Conservation (phyloP, 1,139 yeast genomes). For the Komagataea norvegica region DNA sequence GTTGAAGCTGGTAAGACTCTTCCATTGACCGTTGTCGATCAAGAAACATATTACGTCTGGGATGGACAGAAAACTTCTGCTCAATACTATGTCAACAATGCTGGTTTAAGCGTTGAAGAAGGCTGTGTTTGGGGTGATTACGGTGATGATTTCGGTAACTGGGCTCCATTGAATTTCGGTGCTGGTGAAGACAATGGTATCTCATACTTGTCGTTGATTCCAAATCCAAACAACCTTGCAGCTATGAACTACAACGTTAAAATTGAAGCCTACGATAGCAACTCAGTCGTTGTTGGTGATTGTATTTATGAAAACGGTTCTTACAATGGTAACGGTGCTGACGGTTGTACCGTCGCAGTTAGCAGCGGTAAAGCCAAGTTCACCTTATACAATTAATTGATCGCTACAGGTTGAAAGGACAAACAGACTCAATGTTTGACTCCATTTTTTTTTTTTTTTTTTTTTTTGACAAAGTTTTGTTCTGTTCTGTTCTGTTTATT, state of each 20-base stretch:
- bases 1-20: constrained; percentile 53
- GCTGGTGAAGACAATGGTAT: constrained; percentile 62
- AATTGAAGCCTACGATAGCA: constrained; percentile 53
- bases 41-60: constrained; percentile 61
- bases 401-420: neutral
- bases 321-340: constrained; percentile 58
- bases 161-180: constrained; percentile 80
- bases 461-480: too few relatives aligned
- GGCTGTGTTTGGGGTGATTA: constrained; percentile 75
- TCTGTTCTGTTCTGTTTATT: neutral
- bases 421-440: neutral
- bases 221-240: constrained; percentile 68
- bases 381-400: constrained; percentile 46
- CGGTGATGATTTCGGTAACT: constrained; percentile 69
- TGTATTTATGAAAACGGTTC: constrained; percentile 62
- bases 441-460: neutral
- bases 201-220: constrained; percentile 71
- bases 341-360: constrained; percentile 77
- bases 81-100: constrained; percentile 77
- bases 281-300: constrained; percentile 50
- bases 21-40: constrained; percentile 63
- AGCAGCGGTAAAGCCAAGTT: constrained; percentile 63
- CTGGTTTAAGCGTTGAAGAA: constrained; percentile 67
- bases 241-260: constrained; percentile 65
- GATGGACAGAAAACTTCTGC: constrained; percentile 62